Evolutionary conservation across 2,329 filamentous ascomycete species (phyloP).

Genomic region (Alternaria ethzedia): DNA sequence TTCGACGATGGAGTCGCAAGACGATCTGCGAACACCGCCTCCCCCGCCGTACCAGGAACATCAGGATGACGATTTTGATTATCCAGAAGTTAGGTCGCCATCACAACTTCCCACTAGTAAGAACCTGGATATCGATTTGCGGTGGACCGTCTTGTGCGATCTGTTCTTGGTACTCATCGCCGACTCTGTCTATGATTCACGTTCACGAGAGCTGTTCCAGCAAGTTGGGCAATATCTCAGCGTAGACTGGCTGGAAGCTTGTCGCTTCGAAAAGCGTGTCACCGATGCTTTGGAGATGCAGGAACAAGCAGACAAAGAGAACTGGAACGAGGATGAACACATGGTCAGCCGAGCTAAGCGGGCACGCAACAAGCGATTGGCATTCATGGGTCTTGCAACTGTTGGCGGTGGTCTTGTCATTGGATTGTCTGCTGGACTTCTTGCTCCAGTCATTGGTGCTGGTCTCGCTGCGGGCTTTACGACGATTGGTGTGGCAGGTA

Average conservation of each 20-base stretch:
- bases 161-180: constrained; percentile 94
- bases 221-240: constrained; percentile 79
- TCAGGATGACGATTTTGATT: constrained; percentile 72
- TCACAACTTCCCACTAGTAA: constrained; percentile 80
- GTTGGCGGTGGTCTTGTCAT: constrained; percentile 95
- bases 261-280: constrained; percentile 94
- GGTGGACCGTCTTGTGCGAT: constrained; percentile 97
- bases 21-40: constrained; percentile 54
- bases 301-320: constrained; percentile 90
- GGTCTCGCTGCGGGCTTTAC: constrained; percentile 94
- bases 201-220: constrained; percentile 84
- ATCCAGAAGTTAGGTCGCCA: constrained; percentile 80
- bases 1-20: constrained; percentile 42
- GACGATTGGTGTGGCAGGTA: constrained; percentile 90
- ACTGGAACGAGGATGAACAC: constrained; percentile 96
- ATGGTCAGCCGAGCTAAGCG: constrained; percentile 84
- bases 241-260: constrained; percentile 90
- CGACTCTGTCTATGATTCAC: constrained; percentile 90
- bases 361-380: constrained; percentile 80
- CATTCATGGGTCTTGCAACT: constrained; percentile 96
- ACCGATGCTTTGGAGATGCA: constrained; percentile 98
- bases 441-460: constrained; percentile 92
- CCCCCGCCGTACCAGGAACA: constrained; percentile 66
- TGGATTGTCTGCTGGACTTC: constrained; percentile 86
- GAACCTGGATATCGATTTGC: constrained; percentile 92